These are phyloP conservation scores for Lachancea nothofagi DNA, from an alignment of 805 yeast species.

Conservation along the genomic window DNA sequence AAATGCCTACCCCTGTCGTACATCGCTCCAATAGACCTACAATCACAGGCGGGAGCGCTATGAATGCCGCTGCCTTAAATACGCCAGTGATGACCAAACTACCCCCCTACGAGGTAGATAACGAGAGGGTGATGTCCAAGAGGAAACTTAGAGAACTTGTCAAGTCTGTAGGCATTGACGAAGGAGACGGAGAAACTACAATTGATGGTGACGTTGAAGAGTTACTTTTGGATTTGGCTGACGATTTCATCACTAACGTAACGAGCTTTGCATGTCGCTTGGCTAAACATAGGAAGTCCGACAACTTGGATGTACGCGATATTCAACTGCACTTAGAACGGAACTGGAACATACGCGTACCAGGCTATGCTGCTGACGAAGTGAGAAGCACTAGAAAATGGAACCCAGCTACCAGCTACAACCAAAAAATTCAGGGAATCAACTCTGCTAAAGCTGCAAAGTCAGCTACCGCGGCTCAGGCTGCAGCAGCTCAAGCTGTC, in stretches of 20 bases:
- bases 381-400: constrained; percentile 71
- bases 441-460: constrained; percentile 23
- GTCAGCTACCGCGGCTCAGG: constrained; percentile 8
- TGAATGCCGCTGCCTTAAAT: constrained; percentile 61
- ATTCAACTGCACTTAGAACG: constrained; percentile 86
- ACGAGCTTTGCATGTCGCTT: constrained; percentile 90
- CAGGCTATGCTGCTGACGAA: constrained; percentile 91
- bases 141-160: constrained; percentile 86
- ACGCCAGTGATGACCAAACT: constrained; percentile 70
- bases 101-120: constrained; percentile 77
- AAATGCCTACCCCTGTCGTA: constrained; percentile 59
- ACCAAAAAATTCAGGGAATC: constrained; percentile 54
- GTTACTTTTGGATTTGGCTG: constrained; percentile 83
- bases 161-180: constrained; percentile 73
- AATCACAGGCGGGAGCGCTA: constrained; percentile 75
- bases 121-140: constrained; percentile 79
- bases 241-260: constrained; percentile 87
- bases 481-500: constrained; percentile 6
- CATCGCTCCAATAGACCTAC: constrained; percentile 74
- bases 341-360: constrained; percentile 92
- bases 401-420: constrained; percentile 57
- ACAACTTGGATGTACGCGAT: constrained; percentile 80
- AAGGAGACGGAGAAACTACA: constrained; percentile 83
- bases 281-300: constrained; percentile 91
- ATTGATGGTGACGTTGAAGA: constrained; percentile 97